Base-by-base conservation (phyloP, 257 asterid genomes). In the Rhazya stricta region DNA sequence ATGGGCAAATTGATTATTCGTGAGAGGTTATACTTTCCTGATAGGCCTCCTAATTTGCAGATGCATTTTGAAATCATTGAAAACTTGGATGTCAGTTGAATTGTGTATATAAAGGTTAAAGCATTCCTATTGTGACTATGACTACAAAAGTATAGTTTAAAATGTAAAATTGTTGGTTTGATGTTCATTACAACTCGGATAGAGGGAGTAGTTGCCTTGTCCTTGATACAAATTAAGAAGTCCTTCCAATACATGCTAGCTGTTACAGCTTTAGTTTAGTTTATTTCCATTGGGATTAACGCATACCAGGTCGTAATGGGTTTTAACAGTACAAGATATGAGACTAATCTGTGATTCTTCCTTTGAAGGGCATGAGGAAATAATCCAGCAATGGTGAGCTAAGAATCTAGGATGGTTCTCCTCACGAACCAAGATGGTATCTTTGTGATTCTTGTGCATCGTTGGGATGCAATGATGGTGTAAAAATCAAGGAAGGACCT, bases 1-100 rank as follows among this genome's bases (percentile, higher is more conserved):
- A 79, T 85, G 83, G 95, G 97, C 72, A 91, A 85, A 68, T 66
- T 94, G 48, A 79, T 77, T 15, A 79, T 92, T 67, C 86, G 93
- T 23, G 99, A 94, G 88, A 86, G 96, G 75, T 32, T 89, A 37
- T 94, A 94, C 79, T 94, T 92, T 76, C 91, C 91, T 45, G 83
- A 80, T 84, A 82, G 69, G 78, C 84, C 76, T 67, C 89, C 97
- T 75, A 88, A 85, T 84, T 79, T 90, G 78, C 97, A 88, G 87
- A 91, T 90, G 92, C 98, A 94, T 84, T 94, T 91, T 77, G 96
- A 94, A 73, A 86, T 94, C 76, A 89, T 94, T 70, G 93, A 91
- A 58, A 73, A 77, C 77, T 74, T 94, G 88, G 97, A 89, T 81
- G 92, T 89, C 13, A 86, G 88, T 76, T 90, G 83, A 84, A 77